Percentiles rank a stretch among this genome's conserved stretches.
Evolutionary conservation across 1,284 basidiomycete species (phyloP).

Genomic region (Boletus subluridellus): DNA sequence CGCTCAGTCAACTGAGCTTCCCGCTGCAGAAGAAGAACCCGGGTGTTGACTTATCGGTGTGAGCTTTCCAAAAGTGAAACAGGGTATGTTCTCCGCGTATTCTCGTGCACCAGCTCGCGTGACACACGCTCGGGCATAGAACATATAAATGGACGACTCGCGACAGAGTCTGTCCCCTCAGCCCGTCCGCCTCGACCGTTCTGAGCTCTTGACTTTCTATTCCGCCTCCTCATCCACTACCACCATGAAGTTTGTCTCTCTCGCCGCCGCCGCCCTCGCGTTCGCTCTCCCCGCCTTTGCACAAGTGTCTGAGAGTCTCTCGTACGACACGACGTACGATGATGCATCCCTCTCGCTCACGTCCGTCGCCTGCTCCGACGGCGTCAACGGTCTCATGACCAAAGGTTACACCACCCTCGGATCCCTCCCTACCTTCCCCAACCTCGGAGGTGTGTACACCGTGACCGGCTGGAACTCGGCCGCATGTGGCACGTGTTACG

Average conservation of each 20-base stretch:
- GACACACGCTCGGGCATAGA: too few relatives aligned
- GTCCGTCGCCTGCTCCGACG: slow-evolving; percentile 50
- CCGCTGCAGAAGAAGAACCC: background rate
- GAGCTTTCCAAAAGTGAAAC: too few relatives aligned
- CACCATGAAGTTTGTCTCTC: slow-evolving; percentile 26
- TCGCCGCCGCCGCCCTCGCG: slow-evolving; percentile 12
- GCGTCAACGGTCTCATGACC: slow-evolving; percentile 39
- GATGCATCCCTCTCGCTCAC: slow-evolving; percentile 31
- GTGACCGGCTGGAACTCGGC: slow-evolving; percentile 34
- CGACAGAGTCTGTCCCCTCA: background rate
- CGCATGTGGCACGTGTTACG: slow-evolving; percentile 37
- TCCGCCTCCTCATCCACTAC: background rate
- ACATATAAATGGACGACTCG: too few relatives aligned
- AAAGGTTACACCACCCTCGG: slow-evolving; percentile 46
- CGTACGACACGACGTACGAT: slow-evolving; percentile 42
- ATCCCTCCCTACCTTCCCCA: slow-evolving; percentile 48
- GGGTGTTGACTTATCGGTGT: too few relatives aligned
- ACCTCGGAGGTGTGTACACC: slow-evolving; percentile 46
- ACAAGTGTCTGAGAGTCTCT: slow-evolving; percentile 11
- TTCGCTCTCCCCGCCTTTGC: slow-evolving; percentile 20
- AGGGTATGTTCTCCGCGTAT: too few relatives aligned
- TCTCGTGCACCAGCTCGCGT: too few relatives aligned
- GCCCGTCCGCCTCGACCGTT: background rate
- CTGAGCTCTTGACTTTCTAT: background rate
- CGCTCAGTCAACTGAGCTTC: slow-evolving; percentile 3